Evolutionary conservation across 2,329 filamentous ascomycete species (phyloP).

Genomic region (Lomentospora prolificans): DNA sequence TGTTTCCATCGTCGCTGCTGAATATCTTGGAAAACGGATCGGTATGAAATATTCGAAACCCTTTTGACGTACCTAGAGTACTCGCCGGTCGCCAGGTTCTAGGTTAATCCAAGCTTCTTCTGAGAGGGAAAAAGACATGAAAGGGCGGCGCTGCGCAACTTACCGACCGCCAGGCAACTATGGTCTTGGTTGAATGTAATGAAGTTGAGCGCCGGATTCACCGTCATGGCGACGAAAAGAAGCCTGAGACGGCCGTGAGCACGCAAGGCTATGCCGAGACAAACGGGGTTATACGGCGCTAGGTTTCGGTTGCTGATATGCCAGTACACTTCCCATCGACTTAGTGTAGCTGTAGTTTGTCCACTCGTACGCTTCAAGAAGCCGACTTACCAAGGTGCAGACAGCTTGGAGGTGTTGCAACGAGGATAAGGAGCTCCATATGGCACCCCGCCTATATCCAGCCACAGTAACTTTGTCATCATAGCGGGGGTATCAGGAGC

Average conservation of each 20-base stretch:
- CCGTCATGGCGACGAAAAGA: slow-evolving; percentile 33
- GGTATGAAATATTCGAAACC: slow-evolving; percentile 93
- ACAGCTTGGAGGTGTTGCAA: too few species aligned
- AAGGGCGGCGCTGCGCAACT: slow-evolving; percentile 20
- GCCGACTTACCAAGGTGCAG: too few species aligned
- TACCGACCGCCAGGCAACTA: slow-evolving; percentile 90
- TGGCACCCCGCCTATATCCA: too few species aligned
- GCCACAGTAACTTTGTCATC: too few species aligned
- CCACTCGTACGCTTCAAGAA: too few species aligned
- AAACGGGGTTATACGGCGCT: too few species aligned
- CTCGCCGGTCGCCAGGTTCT: neutral
- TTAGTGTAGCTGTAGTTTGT: too few species aligned
- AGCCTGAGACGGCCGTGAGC: neutral
- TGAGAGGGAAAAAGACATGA: slow-evolving; percentile 8
- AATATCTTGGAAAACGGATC: slow-evolving; percentile 94
- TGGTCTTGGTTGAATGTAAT: slow-evolving; percentile 99
- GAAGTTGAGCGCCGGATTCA: slow-evolving; percentile 76
- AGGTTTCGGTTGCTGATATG: too few species aligned
- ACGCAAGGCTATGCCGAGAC: neutral
- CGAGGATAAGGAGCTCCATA: too few species aligned
- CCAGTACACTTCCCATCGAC: too few species aligned
- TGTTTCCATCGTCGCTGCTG: slow-evolving; percentile 88
- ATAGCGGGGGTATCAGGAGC: too few species aligned
- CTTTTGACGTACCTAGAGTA: slow-evolving; percentile 69
- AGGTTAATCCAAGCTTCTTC: neutral